Conservation (phyloP, 1,284 basidiomycete genomes). For the Irpex rosettiformis region DNA sequence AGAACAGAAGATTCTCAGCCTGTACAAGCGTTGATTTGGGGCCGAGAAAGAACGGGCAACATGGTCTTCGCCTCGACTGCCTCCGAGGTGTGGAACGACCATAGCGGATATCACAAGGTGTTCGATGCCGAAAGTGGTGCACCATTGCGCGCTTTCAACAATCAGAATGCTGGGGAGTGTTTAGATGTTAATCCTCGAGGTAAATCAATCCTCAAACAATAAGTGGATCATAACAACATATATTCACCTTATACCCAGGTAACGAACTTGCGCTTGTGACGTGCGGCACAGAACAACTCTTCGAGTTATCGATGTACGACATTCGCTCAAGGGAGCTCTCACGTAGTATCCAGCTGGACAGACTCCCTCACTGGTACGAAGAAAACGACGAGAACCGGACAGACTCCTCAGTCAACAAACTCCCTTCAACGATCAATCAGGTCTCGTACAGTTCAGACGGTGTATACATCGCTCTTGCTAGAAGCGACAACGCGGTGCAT, state of each 20-base stretch:
- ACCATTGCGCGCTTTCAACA: conserved; percentile 36
- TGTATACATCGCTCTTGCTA: conserved; percentile 53
- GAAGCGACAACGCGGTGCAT: conserved; percentile 56
- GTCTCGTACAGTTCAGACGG: conserved; percentile 59
- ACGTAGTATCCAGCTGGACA: background rate
- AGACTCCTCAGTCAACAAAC: conserved; percentile 17
- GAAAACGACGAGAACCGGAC: conserved; percentile 31
- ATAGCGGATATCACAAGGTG: conserved; percentile 44
- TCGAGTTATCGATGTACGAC: conserved; percentile 10
- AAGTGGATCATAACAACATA: too few species aligned
- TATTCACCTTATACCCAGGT: conserved; percentile 5
- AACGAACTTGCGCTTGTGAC: conserved; percentile 11
- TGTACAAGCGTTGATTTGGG: conserved; percentile 39
- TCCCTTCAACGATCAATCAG: conserved; percentile 31
- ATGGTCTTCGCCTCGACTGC: conserved; percentile 48
- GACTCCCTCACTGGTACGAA: background rate
- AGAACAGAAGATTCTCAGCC: background rate
- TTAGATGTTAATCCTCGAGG: conserved; percentile 44
- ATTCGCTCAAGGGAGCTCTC: background rate
- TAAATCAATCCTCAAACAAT: conserved; percentile 19
- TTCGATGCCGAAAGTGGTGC: conserved; percentile 38
- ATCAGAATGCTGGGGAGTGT: conserved; percentile 50
- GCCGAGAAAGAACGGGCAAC: conserved; percentile 34
- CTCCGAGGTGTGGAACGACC: conserved; percentile 33
- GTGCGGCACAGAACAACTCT: background rate